phyloP scores from a whole-genome alignment of 208 protist species.

The Acanthamoeba polyphaga region DNA sequence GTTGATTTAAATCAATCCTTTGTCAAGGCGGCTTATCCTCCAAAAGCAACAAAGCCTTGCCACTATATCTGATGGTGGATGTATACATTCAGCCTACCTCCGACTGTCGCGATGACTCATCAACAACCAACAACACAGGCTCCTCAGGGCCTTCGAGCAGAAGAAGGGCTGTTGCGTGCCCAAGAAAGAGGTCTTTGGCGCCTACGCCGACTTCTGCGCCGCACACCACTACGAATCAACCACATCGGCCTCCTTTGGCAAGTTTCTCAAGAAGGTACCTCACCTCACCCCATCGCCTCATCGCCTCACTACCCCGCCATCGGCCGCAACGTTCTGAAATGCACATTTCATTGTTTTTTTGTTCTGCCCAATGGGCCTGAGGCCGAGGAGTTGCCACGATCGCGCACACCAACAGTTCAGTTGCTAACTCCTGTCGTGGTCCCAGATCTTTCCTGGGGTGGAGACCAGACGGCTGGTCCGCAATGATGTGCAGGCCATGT shows the following conservation, averaged over 20 bases:
- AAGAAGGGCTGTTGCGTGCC: slow-evolving; percentile 26
- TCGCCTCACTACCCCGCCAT: too few relatives aligned
- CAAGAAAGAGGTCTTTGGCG: slow-evolving; percentile 16
- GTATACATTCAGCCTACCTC: too few relatives aligned
- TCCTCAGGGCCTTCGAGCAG: not conserved
- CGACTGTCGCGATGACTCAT: too few relatives aligned
- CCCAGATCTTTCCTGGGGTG: slow-evolving; percentile 1
- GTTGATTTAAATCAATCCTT: too few relatives aligned
- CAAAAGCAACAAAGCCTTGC: too few relatives aligned
- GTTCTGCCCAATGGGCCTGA: not conserved
- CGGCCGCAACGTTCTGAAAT: too few relatives aligned
- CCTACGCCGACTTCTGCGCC: not conserved
- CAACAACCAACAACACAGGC: not conserved
- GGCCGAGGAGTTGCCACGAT: not conserved
- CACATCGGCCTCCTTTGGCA: not conserved
- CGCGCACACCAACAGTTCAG: too few relatives aligned
- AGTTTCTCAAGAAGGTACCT: slow-evolving; percentile 42
- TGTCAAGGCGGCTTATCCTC: too few relatives aligned
- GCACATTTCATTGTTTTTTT: too few relatives aligned
- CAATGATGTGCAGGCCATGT: slow-evolving; percentile 32
- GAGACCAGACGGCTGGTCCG: slow-evolving; percentile 13
- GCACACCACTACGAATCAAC: not conserved
- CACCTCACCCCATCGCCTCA: not conserved
- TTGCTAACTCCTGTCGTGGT: too few relatives aligned
- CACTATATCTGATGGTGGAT: too few relatives aligned